Evolutionary conservation across 2,329 filamentous ascomycete genomes (phyloP).

Genomic region (Calonectria henricotiae): DNA sequence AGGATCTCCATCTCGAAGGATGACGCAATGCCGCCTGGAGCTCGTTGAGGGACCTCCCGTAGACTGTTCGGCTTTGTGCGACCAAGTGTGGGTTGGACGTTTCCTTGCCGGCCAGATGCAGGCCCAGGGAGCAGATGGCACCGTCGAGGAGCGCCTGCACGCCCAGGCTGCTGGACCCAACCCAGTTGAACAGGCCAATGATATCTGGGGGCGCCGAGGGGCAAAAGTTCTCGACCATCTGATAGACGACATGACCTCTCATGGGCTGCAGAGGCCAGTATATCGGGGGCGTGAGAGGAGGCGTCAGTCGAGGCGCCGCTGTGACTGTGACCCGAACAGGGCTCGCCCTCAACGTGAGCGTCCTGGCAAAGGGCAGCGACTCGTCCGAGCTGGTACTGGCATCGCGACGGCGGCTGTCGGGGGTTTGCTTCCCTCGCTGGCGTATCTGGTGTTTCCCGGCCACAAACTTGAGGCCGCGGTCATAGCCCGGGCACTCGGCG

Average conservation of each 20-base stretch:
- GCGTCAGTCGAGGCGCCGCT: slow-evolving; percentile 26
- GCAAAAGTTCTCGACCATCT: slow-evolving; percentile 53
- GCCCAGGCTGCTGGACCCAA: slow-evolving; percentile 55
- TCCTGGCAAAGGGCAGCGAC: slow-evolving; percentile 35
- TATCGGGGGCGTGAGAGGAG: slow-evolving; percentile 39
- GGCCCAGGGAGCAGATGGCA: slow-evolving; percentile 58
- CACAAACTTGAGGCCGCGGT: slow-evolving; percentile 60
- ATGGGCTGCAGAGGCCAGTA: slow-evolving; percentile 40
- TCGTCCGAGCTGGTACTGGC: slow-evolving; percentile 38
- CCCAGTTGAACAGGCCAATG: slow-evolving; percentile 51
- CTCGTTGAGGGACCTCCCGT: slow-evolving; percentile 57
- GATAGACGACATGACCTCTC: slow-evolving; percentile 55
- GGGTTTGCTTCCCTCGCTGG: slow-evolving; percentile 46
- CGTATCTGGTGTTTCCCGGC: slow-evolving; percentile 60
- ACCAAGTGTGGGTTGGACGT: slow-evolving; percentile 53
- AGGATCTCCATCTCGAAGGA: slow-evolving; percentile 58
- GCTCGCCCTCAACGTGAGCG: slow-evolving; percentile 13
- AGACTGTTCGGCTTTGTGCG: slow-evolving; percentile 58
- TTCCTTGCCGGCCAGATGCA: slow-evolving; percentile 60
- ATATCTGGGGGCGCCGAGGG: slow-evolving; percentile 48
- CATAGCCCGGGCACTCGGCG: slow-evolving; percentile 60
- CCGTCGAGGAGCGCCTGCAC: slow-evolving; percentile 58
- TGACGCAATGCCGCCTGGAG: slow-evolving; percentile 60
- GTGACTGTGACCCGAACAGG: slow-evolving; percentile 23
- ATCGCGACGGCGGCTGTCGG: slow-evolving; percentile 28